phyloP scores from a whole-genome alignment of 768 basidiomycete genomes.

The Rhizopogon vesiculosus region DNA sequence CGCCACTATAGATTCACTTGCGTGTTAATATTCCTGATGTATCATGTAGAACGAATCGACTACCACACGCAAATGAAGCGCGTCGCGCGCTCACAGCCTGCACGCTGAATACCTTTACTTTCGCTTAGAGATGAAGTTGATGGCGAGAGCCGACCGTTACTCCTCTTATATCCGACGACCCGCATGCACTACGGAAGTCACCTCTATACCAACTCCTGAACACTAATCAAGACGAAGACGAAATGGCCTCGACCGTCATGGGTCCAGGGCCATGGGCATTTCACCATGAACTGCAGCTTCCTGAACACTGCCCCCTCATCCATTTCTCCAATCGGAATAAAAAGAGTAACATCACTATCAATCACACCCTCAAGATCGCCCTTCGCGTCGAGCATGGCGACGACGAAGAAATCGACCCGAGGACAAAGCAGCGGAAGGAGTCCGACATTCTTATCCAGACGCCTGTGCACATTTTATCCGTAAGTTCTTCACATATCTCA shows the following conservation, averaged over 20 bases:
- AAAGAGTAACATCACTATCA: constrained; percentile 64
- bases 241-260: constrained; percentile 56
- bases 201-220: constrained; percentile 54
- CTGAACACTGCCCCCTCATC: constrained; percentile 54
- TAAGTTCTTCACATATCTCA: constrained; percentile 33
- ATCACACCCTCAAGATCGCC: constrained; percentile 75
- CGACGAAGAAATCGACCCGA: constrained; percentile 55
- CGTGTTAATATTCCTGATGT: background rate
- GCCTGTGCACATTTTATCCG: constrained; percentile 84
- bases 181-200: constrained; percentile 57
- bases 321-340: constrained; percentile 80
- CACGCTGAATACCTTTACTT: constrained; percentile 57
- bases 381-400: constrained; percentile 82
- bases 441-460: constrained; percentile 89
- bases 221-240: constrained; percentile 48
- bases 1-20: constrained; percentile 9
- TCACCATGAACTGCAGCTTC: constrained; percentile 63
- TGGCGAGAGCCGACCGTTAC: constrained; percentile 53
- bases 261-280: constrained; percentile 89
- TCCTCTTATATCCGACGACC: constrained; percentile 71
- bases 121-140: constrained; percentile 49
- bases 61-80: constrained; percentile 70
- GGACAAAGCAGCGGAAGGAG: constrained; percentile 69
- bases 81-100: constrained; percentile 64
- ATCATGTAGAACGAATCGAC: constrained; percentile 66